phyloP scores from a whole-genome alignment of 148 eudicot genomes.

The Vaccinium corymbosum region DNA sequence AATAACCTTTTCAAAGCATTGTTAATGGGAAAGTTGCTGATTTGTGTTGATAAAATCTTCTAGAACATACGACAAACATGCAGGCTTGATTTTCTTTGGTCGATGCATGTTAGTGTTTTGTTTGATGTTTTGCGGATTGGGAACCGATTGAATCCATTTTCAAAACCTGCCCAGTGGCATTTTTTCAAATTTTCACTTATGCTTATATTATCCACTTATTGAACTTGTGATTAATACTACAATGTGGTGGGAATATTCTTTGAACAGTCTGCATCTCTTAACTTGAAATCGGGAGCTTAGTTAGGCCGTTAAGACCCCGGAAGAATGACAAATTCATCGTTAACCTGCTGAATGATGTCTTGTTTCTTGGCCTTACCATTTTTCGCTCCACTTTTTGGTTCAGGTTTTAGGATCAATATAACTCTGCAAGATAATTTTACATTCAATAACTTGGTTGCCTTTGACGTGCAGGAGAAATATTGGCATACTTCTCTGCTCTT shows the following conservation, averaged over 20 bases:
- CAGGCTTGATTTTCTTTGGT: background rate
- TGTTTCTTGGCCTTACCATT: background rate
- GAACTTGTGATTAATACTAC: background rate
- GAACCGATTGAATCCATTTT: background rate
- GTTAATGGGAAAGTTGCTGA: background rate
- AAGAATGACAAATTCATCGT: background rate
- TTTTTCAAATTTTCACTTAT: background rate
- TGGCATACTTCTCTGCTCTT: constrained; percentile 2
- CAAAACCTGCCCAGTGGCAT: background rate
- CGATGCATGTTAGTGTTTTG: background rate
- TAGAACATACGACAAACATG: background rate
- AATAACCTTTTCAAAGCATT: background rate
- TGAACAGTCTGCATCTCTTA: background rate
- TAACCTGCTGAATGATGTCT: background rate
- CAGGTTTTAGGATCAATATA: background rate
- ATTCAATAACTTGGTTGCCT: constrained; percentile 11
- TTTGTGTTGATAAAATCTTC: background rate
- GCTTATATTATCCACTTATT: background rate
- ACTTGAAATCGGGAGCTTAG: background rate
- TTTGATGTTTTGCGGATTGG: background rate
- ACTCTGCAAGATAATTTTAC: background rate
- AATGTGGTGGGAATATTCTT: background rate
- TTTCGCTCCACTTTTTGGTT: background rate
- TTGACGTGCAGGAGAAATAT: constrained; percentile 1
- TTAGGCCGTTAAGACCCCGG: background rate